A percentile compares a stretch with the other conserved stretches of the same genome.
Conservation (phyloP, 1,284 basidiomycete genomes). For the Puccinia novopanici region DNA sequence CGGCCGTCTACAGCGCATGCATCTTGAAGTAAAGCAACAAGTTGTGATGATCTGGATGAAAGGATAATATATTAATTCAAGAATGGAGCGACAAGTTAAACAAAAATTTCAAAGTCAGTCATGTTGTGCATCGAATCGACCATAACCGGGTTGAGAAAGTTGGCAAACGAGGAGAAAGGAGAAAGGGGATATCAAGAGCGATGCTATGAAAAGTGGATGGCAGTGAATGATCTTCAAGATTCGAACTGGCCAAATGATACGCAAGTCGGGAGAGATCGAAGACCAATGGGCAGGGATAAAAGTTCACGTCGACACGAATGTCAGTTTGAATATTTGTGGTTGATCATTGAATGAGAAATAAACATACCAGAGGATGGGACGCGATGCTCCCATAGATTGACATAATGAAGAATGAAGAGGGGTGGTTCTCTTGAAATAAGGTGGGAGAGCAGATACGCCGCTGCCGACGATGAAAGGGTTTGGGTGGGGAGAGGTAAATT, state of each 20-base stretch:
- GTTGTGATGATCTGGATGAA: conserved; percentile 21
- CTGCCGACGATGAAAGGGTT: neutral
- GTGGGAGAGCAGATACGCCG: neutral
- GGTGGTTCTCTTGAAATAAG: neutral
- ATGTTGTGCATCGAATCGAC: neutral
- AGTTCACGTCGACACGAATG: neutral
- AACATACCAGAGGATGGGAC: neutral
- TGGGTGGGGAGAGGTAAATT: neutral
- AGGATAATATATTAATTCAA: neutral
- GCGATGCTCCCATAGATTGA: neutral
- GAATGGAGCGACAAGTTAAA: neutral
- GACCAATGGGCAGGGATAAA: neutral
- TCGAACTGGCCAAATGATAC: neutral
- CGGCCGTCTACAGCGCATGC: neutral
- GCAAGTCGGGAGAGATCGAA: neutral
- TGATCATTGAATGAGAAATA: neutral
- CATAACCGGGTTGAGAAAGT: neutral
- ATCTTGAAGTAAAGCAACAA: neutral
- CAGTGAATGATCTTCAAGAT: neutral
- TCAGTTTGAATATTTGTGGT: neutral
- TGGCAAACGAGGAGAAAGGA: neutral
- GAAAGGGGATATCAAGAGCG: neutral
- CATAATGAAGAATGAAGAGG: neutral
- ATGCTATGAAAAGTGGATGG: neutral
- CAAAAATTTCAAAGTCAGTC: neutral